Base-by-base conservation (phyloP, 805 yeast species). In the Saturnispora bothae region DNA sequence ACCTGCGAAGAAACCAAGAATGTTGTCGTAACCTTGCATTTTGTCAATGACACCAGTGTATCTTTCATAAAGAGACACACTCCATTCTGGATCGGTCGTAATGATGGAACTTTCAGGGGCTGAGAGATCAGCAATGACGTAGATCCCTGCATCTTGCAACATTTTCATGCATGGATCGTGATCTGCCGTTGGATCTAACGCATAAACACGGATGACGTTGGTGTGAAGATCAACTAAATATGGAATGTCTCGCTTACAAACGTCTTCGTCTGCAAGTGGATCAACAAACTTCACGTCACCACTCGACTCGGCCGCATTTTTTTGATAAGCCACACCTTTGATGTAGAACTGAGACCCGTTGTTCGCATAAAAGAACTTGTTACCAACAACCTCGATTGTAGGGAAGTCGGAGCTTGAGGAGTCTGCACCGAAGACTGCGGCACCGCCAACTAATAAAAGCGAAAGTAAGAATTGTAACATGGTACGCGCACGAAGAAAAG, bases 1-100 rank as follows among this genome's bases (percentile, higher is more conserved):
- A 44, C 97, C 98, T 21, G 97, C 97, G 62, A 89, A 88, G 71
- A 84, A 88, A 2, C 97, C 98, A 46, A 89, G 68, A 15, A 84
- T 73, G 61, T 89, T 89, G 34, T 78, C 62, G 63, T 88, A 89
- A 50, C 71, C 66, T 42, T 76, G 73, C 65, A 92, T 73, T 48
- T 71, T 64, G 60, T 92, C 96, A 41, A 92, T 76, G 26, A 89
- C 96, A 20, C 69, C 61, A 34, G 81, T 77, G 66, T 89, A 89
- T 57, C 96, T 73, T 42, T 74, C 64, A 62, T 73, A 82, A 39
- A 85, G 68, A 21, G 68, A 73, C 34, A 74, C 61, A 56, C 77
- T 74, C 95, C 96, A 86, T 38, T 64, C 59, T 27, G 98, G 97
- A 39, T 66, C 60, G 53, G 73, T 72, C 56, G 96, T 76, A 54